Conservation (phyloP, 2,329 filamentous ascomycete species). For the Leptographium lundbergii region DNA sequence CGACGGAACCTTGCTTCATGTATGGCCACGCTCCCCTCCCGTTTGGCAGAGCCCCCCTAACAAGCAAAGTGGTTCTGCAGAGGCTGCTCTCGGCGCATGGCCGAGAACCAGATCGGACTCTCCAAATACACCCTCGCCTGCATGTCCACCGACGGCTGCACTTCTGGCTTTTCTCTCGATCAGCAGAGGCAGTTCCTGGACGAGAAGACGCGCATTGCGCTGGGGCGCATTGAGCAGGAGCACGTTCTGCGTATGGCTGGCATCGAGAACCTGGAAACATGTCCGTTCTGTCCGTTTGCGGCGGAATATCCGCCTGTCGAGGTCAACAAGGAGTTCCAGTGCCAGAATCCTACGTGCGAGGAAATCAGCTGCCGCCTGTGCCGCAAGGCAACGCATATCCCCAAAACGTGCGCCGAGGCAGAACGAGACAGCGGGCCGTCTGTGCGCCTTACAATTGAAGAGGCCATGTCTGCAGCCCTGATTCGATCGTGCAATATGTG, state of each 20-base stretch:
- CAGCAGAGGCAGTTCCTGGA: constrained; percentile 47
- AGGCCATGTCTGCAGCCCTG: constrained; percentile 71
- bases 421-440: constrained; percentile 45
- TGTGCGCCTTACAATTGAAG: constrained; percentile 58
- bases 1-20: constrained; percentile 40
- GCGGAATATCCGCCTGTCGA: constrained; percentile 58
- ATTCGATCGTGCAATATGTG: constrained; percentile 64
- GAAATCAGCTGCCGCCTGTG: constrained; percentile 57
- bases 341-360: constrained; percentile 51
- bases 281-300: constrained; percentile 73
- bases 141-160: constrained; percentile 57
- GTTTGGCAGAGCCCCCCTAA: background rate
- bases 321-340: constrained; percentile 60
- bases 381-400: constrained; percentile 55
- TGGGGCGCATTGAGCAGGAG: constrained; percentile 61
- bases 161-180: constrained; percentile 41
- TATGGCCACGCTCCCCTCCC: constrained; percentile 12
- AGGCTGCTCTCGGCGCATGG: constrained; percentile 49
- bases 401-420: constrained; percentile 57
- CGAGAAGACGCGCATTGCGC: constrained; percentile 41
- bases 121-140: constrained; percentile 57
- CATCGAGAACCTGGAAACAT: constrained; percentile 60
- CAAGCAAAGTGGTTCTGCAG: constrained; percentile 49
- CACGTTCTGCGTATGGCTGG: constrained; percentile 55
- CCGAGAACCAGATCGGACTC: constrained; percentile 55